Evolutionary conservation across 2,329 filamentous ascomycete genomes (phyloP), one percentile per base, ranked within the genome.

Genomic region (Emmonsiellopsis sp.): DNA sequence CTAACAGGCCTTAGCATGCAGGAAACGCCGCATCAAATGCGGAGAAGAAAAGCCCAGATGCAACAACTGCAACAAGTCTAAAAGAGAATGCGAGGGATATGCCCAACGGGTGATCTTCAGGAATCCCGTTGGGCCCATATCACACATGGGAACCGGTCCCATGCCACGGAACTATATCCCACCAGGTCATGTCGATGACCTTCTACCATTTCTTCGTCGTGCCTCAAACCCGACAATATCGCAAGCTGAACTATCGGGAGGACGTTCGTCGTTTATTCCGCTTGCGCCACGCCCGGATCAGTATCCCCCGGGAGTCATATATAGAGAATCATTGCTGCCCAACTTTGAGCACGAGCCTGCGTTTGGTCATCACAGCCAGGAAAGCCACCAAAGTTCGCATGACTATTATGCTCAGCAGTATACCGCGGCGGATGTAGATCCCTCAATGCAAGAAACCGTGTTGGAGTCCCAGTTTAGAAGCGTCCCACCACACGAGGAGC

Each of bases 21-120:
- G 93, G 58, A 92, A 88, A 72, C 85, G 93, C 51, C 87, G 93
- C 58, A 97, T 98, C 71, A 98, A 97, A 72, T 98, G 93, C 70
- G 93, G 93, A 57, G 93, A 97, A 69, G 88, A 89, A 63, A 74
- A 74, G 54, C 73, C 73, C 11, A 68, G 68, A 44, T 75, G 73
- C 63, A 70, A 67, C 55, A 73, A 75, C 58, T 75, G 73, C 59
- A 65, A 71, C 58, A 75, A 74, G 56, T 74, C 73, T 35, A 75
- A 72, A 58, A 65, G 73, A 48, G 67, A 71, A 34, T 75, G 73
- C 59, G 70, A 73, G 54, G 71, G 71, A 32, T 73, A 73, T 60
- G 66, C 65, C 8, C 70, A 70, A 56, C 67, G 69, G 26, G 66
- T 73, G 35, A 59, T 73, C 16, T 73, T 73, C 61, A 73, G 71